Evolutionary conservation across 2,329 filamentous ascomycete species (phyloP).

Genomic region (Fusarium abutilonis): DNA sequence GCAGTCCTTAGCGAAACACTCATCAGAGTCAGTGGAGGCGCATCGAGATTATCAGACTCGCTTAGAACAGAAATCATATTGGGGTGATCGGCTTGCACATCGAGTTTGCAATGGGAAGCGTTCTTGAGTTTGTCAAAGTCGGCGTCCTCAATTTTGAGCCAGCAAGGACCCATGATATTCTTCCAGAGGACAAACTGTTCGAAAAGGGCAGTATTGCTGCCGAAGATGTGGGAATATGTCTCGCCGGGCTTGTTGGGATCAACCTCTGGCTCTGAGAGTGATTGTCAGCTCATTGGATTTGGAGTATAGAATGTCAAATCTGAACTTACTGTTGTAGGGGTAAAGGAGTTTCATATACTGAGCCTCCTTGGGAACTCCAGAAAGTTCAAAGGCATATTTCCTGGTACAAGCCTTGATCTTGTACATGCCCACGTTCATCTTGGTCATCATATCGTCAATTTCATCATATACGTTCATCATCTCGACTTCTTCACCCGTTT

Average conservation of each 20-base stretch:
- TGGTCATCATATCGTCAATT: conserved; percentile 88
- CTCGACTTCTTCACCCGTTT: conserved; percentile 79
- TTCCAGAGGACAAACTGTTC: conserved; percentile 99
- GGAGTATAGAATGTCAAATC: background rate
- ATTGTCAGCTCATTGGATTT: conserved; percentile 29
- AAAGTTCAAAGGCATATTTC: conserved; percentile 95
- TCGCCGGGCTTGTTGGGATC: conserved; percentile 76
- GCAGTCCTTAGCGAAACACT: conserved; percentile 88
- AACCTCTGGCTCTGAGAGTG: conserved; percentile 68
- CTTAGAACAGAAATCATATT: conserved; percentile 76
- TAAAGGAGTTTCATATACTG: conserved; percentile 97
- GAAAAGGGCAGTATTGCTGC: conserved; percentile 91
- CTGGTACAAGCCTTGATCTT: conserved; percentile 91
- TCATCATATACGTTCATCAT: conserved; percentile 93
- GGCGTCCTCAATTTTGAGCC: conserved; percentile 88
- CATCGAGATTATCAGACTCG: conserved; percentile 83
- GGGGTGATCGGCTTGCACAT: conserved; percentile 83
- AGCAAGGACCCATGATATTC: conserved; percentile 98
- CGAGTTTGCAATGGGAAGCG: conserved; percentile 95
- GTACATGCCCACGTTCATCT: conserved; percentile 84
- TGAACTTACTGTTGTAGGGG: conserved; percentile 76
- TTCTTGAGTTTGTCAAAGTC: conserved; percentile 89
- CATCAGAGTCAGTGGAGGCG: conserved; percentile 94
- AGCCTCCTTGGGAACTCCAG: conserved; percentile 84
- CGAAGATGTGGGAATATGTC: conserved; percentile 94